Base-by-base conservation (phyloP, 140 eudicot species). In the Flaveria floridana region DNA sequence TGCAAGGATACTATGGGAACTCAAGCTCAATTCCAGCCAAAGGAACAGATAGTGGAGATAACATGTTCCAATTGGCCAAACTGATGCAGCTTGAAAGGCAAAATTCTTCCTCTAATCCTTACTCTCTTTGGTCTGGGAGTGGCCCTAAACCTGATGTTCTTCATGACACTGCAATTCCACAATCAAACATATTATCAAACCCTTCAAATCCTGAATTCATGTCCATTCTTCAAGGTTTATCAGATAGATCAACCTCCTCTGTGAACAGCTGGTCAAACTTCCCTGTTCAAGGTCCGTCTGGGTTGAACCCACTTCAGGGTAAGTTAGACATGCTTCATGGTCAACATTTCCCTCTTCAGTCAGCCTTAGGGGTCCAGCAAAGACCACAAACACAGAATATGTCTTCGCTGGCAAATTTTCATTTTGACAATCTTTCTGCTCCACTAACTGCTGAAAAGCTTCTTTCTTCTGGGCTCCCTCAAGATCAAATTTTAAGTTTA, bases 71-170 rank as follows among this genome's bases (percentile, higher is more conserved):
- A 11, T 75, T 95, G 84, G 92, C 90, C 23, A 80, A 88, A 70
- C 75, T 82, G 85, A 76, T 88, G 87, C 65, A 81, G 18, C 88
- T 88, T 71, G 99, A 95, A 81, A 85, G 92, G 77, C 97, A 95
- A 76, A 84, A 75, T 6, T 85, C 96, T 50, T 6, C 80, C 62
- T 44, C 96, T 19, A 83, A 67, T 78, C 86, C 88, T 68, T 80
- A 85, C 79, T 74, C 87, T 77, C 76, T 70, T 77, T 88, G 97
- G 97, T 84, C 95, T 5, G 89, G 84, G 20, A 76, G 88, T 74
- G 80, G 73, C 70, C 79, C 88, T 6, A 78, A 70, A 52, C 70
- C 89, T 1, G 95, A 89, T 59, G 64, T 77, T 50, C 64, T 73
- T 23, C 90, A 75, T 28, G 95, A 86, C 44, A 52, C 95, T 0